phyloP scores from a whole-genome alignment of 768 basidiomycete species.

The Termitomyces sp. region DNA sequence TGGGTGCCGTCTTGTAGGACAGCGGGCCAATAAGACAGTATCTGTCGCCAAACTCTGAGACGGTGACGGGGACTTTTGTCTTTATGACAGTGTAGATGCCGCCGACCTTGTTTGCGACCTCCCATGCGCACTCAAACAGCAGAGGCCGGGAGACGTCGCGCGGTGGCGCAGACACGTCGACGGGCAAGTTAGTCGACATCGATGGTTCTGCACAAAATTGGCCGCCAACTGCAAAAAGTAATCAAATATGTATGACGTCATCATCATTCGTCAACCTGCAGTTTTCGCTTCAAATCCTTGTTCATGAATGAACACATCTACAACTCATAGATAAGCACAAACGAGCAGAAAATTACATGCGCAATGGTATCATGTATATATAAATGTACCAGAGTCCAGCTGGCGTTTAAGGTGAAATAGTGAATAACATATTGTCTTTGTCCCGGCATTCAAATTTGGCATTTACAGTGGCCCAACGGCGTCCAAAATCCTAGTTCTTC shows the following conservation, averaged over 20 bases:
- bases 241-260: slow-evolving; percentile 11
- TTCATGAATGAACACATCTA: not conserved
- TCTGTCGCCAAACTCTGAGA: slow-evolving; percentile 91
- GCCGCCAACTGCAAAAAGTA: not conserved
- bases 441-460: no score
- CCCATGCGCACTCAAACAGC: slow-evolving; percentile 96
- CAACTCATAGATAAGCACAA: no score
- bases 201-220: slow-evolving; percentile 7
- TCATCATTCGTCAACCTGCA: not conserved
- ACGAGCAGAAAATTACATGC: no score
- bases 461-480: no score
- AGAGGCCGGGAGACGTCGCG: slow-evolving; percentile 77
- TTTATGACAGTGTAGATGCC: slow-evolving; percentile 99
- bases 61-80: slow-evolving; percentile 98
- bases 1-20: slow-evolving; percentile 95
- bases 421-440: no score
- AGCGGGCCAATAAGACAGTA: slow-evolving; percentile 98
- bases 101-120: slow-evolving; percentile 98
- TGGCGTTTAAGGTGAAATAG: no score
- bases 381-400: no score
- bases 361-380: no score
- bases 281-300: not conserved
- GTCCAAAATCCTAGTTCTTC: no score
- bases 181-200: slow-evolving; percentile 10
- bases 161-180: slow-evolving; percentile 26